phyloP scores from a whole-genome alignment of 2,329 filamentous ascomycete genomes.

The Didymella segeticola region DNA sequence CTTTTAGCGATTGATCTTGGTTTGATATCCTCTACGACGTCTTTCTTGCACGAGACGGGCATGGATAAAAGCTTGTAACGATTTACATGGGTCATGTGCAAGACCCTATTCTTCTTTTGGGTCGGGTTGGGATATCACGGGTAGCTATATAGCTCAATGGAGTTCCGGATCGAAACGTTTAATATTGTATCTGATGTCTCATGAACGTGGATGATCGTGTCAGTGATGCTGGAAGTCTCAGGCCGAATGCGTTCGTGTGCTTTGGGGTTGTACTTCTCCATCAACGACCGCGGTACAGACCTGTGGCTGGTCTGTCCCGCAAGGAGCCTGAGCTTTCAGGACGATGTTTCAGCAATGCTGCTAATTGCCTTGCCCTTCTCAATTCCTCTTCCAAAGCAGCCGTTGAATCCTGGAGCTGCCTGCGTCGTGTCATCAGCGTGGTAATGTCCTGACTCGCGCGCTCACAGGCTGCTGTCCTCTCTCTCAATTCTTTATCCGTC shows the following conservation, averaged over 20 bases:
- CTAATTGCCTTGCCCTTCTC: background rate
- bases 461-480: too few species aligned
- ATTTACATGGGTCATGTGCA: slow-evolving; percentile 27
- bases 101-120: slow-evolving; percentile 21
- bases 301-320: background rate
- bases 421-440: too few species aligned
- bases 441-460: too few species aligned
- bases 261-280: background rate
- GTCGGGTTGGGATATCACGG: slow-evolving; percentile 22
- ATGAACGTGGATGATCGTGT: background rate
- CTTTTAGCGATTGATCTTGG: slow-evolving; percentile 31
- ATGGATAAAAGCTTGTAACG: slow-evolving; percentile 35
- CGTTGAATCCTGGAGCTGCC: background rate
- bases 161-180: slow-evolving; percentile 35
- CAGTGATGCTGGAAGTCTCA: background rate
- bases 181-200: background rate
- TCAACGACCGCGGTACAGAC: background rate
- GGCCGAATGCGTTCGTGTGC: background rate
- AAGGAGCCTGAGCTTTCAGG: background rate
- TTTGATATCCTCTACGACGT: slow-evolving; percentile 27
- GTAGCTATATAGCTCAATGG: slow-evolving; percentile 37
- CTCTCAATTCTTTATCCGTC: background rate
- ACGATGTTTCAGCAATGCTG: background rate
- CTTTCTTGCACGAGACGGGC: slow-evolving; percentile 21
- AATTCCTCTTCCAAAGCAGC: background rate